Percentiles rank a stretch among this genome's conserved stretches.
Conservation (phyloP, 768 basidiomycete genomes). For the Agrocybe pediades region DNA sequence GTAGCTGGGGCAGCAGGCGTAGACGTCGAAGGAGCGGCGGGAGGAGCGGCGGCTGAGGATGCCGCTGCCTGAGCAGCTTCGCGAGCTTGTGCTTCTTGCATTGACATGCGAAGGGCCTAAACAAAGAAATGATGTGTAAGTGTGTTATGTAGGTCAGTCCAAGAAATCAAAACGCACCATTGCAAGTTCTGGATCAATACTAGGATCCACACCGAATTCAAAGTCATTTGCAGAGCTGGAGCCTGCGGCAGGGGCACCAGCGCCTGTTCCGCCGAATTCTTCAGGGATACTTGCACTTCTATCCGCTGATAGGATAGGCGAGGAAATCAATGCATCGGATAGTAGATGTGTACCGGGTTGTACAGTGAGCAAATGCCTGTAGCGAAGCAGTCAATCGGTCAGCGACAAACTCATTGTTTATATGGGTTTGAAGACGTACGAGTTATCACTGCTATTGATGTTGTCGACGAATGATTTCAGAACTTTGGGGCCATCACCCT, state of each 20-base stretch:
- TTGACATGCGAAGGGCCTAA: constrained; percentile 94
- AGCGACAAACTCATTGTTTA: neutral
- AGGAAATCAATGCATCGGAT: constrained; percentile 80
- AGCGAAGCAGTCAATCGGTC: neutral
- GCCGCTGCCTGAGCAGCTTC: constrained; percentile 54
- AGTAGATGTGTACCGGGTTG: constrained; percentile 79
- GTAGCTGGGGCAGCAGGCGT: constrained; percentile 27
- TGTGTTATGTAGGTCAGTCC: neutral
- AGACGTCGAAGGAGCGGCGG: constrained; percentile 39
- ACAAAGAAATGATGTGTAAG: neutral
- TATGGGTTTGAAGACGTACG: constrained; percentile 48
- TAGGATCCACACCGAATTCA: constrained; percentile 94
- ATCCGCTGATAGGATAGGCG: constrained; percentile 81
- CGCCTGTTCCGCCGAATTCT: constrained; percentile 53
- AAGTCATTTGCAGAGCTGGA: constrained; percentile 53
- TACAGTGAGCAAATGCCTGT: constrained; percentile 79
- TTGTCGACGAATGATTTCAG: constrained; percentile 84
- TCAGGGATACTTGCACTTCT: constrained; percentile 69
- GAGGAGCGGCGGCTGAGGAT: constrained; percentile 32
- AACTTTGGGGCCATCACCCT: constrained; percentile 57
- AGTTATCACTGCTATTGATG: constrained; percentile 81
- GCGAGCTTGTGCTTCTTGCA: constrained; percentile 92
- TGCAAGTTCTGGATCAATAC: constrained; percentile 93
- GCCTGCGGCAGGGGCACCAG: constrained; percentile 42
- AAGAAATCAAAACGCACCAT: constrained; percentile 60